Conservation (phyloP, 2,329 filamentous ascomycete species). For the Fusarium udum region DNA sequence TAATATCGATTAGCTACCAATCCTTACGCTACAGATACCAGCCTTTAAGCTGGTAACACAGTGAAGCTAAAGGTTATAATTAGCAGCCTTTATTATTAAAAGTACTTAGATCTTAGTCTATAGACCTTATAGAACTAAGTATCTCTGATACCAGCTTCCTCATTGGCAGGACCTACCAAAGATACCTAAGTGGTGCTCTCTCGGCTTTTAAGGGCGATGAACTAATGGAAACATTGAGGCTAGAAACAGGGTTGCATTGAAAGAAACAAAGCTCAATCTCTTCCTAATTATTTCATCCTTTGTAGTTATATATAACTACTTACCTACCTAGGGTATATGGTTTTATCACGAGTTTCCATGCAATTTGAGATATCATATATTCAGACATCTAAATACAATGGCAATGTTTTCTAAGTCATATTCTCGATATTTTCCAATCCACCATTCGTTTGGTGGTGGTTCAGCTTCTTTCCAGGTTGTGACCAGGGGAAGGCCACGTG, state of each 20-base stretch:
- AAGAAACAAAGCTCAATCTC: neutral
- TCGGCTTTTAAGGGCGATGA: neutral
- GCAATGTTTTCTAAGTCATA: neutral
- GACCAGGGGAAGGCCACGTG: slow-evolving; percentile 4
- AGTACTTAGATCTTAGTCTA: too few relatives aligned
- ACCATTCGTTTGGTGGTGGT: neutral
- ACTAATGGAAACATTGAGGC: neutral
- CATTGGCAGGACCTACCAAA: too few relatives aligned
- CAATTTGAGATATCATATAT: neutral
- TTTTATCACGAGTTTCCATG: neutral
- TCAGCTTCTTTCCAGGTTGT: neutral
- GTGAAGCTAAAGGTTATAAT: too few relatives aligned
- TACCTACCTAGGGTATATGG: neutral
- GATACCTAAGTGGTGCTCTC: too few relatives aligned
- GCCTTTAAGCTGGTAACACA: too few relatives aligned
- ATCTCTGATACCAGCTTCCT: too few relatives aligned
- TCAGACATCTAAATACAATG: neutral
- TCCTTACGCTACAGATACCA: too few relatives aligned
- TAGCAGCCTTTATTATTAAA: too few relatives aligned
- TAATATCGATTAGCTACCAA: too few relatives aligned
- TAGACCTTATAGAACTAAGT: too few relatives aligned
- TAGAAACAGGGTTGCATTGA: neutral
- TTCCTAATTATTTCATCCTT: neutral
- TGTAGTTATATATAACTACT: neutral
- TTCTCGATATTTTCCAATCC: neutral